These are phyloP conservation scores for Nicotiana rustica DNA, from an alignment of 305 asterid species.

Conservation along the genomic window DNA sequence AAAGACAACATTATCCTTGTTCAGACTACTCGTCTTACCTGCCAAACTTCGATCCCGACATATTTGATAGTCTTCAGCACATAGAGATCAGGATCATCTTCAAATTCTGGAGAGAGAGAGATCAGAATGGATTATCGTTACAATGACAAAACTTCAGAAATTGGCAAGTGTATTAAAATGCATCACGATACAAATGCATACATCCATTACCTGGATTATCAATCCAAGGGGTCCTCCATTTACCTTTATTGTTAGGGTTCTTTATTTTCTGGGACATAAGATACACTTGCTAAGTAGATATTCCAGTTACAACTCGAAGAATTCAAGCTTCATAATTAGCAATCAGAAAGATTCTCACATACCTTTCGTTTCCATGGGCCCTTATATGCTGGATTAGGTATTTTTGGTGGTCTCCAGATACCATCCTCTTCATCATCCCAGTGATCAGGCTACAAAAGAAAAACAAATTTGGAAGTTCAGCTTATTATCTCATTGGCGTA, in stretches of 20 bases:
- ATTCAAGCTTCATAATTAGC: background rate
- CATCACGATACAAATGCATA: conserved; percentile 16
- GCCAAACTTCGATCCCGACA: conserved; percentile 97
- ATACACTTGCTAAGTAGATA: conserved; percentile 19
- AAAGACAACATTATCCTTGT: background rate
- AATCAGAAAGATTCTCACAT: conserved; percentile 26
- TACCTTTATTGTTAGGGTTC: conserved; percentile 94
- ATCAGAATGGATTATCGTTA: conserved; percentile 2
- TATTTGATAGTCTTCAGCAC: conserved; percentile 90
- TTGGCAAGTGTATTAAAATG: background rate
- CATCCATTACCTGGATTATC: conserved; percentile 86
- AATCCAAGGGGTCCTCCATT: conserved; percentile 96
- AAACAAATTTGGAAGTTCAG: background rate
- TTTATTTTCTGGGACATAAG: conserved; percentile 68
- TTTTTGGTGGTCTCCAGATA: conserved; percentile 77
- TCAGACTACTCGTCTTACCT: conserved; percentile 52
- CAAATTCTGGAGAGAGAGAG: conserved; percentile 68
- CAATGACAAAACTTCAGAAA: background rate
- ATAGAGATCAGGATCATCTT: conserved; percentile 97
- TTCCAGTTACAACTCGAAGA: conserved; percentile 17
- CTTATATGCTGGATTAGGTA: conserved; percentile 89
- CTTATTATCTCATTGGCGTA: conserved; percentile 26
- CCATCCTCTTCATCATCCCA: conserved; percentile 99
- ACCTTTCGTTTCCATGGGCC: conserved; percentile 98
- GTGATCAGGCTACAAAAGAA: conserved; percentile 69